Conservation (phyloP, 2,329 filamentous ascomycete genomes). For the Cordyceps militaris region DNA sequence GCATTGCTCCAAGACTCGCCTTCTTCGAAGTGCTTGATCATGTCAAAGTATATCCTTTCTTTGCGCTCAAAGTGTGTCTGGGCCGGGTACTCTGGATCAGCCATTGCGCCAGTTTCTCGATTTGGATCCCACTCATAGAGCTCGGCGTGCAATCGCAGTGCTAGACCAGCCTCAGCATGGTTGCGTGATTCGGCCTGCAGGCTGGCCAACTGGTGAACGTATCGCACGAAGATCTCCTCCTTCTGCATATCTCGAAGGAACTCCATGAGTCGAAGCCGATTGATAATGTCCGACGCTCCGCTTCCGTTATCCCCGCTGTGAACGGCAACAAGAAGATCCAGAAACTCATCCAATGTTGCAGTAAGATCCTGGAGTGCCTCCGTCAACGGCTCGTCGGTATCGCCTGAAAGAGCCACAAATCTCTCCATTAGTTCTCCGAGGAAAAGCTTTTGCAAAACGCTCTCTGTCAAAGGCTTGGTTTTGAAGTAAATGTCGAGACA, state of each 20-base stretch:
- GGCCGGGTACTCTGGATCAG: constrained; percentile 69
- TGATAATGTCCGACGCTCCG: constrained; percentile 77
- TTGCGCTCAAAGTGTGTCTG: constrained; percentile 90
- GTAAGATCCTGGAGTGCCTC: constrained; percentile 71
- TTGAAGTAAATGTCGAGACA: constrained; percentile 88
- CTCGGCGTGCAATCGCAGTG: constrained; percentile 83
- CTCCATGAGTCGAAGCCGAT: constrained; percentile 86
- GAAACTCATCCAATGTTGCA: constrained; percentile 77
- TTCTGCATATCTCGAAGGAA: constrained; percentile 96
- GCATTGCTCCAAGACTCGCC: constrained; percentile 92
- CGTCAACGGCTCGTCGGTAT: constrained; percentile 66
- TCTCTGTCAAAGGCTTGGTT: constrained; percentile 78
- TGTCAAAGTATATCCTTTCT: constrained; percentile 84
- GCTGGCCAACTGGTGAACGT: constrained; percentile 83
- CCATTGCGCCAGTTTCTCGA: constrained; percentile 55
- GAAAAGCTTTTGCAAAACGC: constrained; percentile 86
- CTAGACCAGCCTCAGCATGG: constrained; percentile 79
- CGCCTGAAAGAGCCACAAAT: constrained; percentile 63
- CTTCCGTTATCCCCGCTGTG: constrained; percentile 67
- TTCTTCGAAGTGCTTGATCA: constrained; percentile 92
- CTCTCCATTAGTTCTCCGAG: constrained; percentile 75
- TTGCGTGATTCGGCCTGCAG: constrained; percentile 72
- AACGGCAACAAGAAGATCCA: constrained; percentile 85
- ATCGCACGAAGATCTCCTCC: constrained; percentile 92
- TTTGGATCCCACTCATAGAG: constrained; percentile 85